Base-by-base conservation (phyloP, 305 asterid species). In the Rubia occidens region DNA sequence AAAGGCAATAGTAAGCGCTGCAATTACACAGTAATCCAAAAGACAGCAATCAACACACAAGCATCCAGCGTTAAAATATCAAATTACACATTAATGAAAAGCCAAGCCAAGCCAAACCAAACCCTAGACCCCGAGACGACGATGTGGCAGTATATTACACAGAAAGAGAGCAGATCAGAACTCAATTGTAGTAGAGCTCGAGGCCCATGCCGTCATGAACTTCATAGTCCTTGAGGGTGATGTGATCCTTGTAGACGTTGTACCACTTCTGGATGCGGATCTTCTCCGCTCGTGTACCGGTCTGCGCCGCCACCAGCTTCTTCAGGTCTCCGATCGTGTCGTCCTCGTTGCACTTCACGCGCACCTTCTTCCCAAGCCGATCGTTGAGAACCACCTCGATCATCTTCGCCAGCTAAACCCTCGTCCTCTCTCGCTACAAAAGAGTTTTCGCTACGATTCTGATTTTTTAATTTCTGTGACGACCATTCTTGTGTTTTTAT, bases 261-360 rank as follows among this genome's bases (percentile, higher is more conserved):
- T 93, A 88, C 97, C 96, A 90, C 78, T 88, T 90, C 83, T 90
- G 97, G 68, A 90, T 90, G 66, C 97, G 81, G 69, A 90, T 90
- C 83, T 90, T 90, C 63, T 90, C 95, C 68, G 95, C 83, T 13
- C 95, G 85, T 0, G 97, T 90, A 3, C 97, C 95, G 4, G 97
- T 90, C 81, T 90, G 95, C 15, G 97, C 95, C n/a, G 97, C 97
- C 55, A 88, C 97, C 5, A 88, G 86, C 88, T 90, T 90, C 95
- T 90, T 90, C 73, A 90, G 84, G 72, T 90, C 95, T 32, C 97
- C 97, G 51, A 90, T 88, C 3, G 97, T 90, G 71, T 90, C 97
- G 56, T 90, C 97, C 4, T 90, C 95, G 84, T 90, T 88, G 88
- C 95, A 88, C 90, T 90, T 92, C 64, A 92, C 97, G 0, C 96